Evolutionary conservation across 176 grass and related monocot species (phyloP).

Genomic region (Luzula sylvatica): DNA sequence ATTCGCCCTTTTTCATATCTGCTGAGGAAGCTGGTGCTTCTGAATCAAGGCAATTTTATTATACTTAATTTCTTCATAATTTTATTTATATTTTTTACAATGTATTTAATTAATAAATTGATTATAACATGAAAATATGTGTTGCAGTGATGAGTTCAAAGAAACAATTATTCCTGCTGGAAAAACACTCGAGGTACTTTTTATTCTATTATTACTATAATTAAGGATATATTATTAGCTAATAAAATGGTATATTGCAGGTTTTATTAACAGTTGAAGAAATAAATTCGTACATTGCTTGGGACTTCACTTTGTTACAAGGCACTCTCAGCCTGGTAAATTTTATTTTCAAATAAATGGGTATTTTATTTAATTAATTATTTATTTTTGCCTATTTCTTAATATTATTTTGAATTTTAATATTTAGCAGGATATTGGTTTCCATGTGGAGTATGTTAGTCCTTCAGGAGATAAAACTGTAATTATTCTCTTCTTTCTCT

Average conservation of each 20-base stretch:
- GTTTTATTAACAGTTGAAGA: conserved; percentile 75
- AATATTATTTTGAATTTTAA: conserved; percentile 6
- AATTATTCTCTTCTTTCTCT: conserved; percentile 30
- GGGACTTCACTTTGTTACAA: conserved; percentile 93
- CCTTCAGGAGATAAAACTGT: conserved; percentile 74
- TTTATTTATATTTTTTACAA: conserved; percentile 10
- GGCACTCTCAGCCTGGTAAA: conserved; percentile 57
- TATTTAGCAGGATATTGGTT: conserved; percentile 79
- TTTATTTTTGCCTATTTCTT: background rate
- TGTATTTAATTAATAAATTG: background rate
- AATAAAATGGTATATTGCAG: conserved; percentile 20
- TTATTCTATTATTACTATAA: conserved; percentile 2
- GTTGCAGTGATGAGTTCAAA: conserved; percentile 55
- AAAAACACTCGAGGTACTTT: conserved; percentile 85
- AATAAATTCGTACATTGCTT: conserved; percentile 97
- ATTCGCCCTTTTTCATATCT: conserved; percentile 94
- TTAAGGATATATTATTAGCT: background rate
- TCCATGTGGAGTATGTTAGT: conserved; percentile 84
- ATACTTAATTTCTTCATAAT: background rate
- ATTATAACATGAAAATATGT: conserved; percentile 6
- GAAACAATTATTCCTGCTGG: conserved; percentile 78
- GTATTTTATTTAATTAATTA: background rate
- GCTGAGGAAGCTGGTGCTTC: conserved; percentile 77
- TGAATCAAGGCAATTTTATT: conserved; percentile 41
- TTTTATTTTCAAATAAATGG: background rate